Conservation (phyloP, 176 grass and related monocot genomes). For the Oryza brachyantha region DNA sequence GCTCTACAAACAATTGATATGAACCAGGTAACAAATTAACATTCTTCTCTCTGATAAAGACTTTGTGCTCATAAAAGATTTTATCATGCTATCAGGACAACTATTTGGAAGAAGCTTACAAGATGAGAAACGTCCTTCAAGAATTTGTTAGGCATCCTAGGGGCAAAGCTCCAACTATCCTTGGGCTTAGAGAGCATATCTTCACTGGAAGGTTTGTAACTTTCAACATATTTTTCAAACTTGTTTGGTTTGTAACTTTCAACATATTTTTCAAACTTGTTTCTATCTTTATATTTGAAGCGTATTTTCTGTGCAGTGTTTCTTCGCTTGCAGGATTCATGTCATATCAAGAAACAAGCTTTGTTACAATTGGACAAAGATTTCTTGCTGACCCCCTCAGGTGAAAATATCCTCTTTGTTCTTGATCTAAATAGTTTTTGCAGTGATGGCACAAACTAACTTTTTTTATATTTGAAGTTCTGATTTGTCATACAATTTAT, state of each 20-base stretch:
- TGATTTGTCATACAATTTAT: not conserved
- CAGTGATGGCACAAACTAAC: not conserved
- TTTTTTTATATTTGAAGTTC: not conserved
- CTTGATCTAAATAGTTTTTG: slow-evolving; percentile 4
- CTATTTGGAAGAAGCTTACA: slow-evolving; percentile 97
- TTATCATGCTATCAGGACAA: slow-evolving; percentile 61
- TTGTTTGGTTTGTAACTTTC: slow-evolving; percentile 47
- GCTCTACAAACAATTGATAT: slow-evolving; percentile 97
- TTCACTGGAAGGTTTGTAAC: slow-evolving; percentile 82
- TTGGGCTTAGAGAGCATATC: slow-evolving; percentile 93
- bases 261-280: slow-evolving; percentile 16
- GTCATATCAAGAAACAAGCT: slow-evolving; percentile 99
- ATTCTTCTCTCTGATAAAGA: slow-evolving; percentile 6
- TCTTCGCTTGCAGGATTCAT: slow-evolving; percentile 98
- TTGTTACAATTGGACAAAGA: slow-evolving; percentile 97
- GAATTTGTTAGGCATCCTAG: slow-evolving; percentile 69
- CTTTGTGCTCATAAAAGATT: slow-evolving; percentile 9
- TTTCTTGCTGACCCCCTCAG: slow-evolving; percentile 95
- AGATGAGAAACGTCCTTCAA: slow-evolving; percentile 98
- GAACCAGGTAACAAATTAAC: slow-evolving; percentile 75
- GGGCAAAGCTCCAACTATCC: slow-evolving; percentile 72
- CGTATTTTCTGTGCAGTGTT: slow-evolving; percentile 57
- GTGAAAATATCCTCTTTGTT: slow-evolving; percentile 37
- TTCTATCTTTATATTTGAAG: not conserved
- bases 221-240: slow-evolving; percentile 13